A percentile compares a stretch with the other conserved stretches of the same genome.
Evolutionary conservation across 2,329 filamentous ascomycete genomes (phyloP).

Genomic region (Neocucurbitaria cava): DNA sequence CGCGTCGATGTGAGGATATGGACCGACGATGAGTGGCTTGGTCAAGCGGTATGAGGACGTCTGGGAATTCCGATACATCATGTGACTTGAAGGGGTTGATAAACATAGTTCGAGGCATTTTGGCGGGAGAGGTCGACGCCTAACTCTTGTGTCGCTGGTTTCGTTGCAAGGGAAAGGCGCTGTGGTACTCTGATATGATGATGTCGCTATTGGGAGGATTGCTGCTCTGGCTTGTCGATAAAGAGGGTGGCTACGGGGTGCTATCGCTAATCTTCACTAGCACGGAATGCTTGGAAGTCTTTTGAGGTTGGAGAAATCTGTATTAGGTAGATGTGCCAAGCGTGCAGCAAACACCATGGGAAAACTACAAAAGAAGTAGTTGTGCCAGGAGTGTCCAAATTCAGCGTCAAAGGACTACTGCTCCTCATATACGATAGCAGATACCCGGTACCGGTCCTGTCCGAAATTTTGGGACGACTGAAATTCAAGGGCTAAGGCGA

Average conservation of each 20-base stretch:
- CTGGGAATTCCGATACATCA: conserved; percentile 59
- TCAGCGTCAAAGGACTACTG: neutral
- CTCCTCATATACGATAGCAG: neutral
- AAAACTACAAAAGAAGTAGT: neutral
- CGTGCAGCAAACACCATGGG: conserved; percentile 4
- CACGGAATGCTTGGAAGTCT: conserved; percentile 26
- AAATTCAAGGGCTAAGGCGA: conserved; percentile 12
- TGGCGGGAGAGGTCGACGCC: conserved; percentile 16
- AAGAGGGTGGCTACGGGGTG: conserved; percentile 5
- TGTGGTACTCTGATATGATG: conserved; percentile 12
- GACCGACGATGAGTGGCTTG: conserved; percentile 51
- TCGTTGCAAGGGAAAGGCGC: conserved; percentile 17
- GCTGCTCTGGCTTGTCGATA: conserved; percentile 5
- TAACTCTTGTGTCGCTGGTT: neutral
- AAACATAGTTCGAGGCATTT: conserved; percentile 49
- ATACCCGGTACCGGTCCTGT: neutral
- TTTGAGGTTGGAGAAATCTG: conserved; percentile 36
- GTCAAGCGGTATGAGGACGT: conserved; percentile 59
- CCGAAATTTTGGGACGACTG: conserved; percentile 8
- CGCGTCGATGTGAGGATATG: conserved; percentile 21
- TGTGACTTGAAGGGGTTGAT: conserved; percentile 60
- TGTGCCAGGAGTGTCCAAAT: neutral
- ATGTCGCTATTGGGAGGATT: conserved; percentile 11
- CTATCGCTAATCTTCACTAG: conserved; percentile 13
- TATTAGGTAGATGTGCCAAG: conserved; percentile 17